These are phyloP conservation scores for Kwoniella pini DNA, from an alignment of 768 basidiomycete species.

Conservation along the genomic window DNA sequence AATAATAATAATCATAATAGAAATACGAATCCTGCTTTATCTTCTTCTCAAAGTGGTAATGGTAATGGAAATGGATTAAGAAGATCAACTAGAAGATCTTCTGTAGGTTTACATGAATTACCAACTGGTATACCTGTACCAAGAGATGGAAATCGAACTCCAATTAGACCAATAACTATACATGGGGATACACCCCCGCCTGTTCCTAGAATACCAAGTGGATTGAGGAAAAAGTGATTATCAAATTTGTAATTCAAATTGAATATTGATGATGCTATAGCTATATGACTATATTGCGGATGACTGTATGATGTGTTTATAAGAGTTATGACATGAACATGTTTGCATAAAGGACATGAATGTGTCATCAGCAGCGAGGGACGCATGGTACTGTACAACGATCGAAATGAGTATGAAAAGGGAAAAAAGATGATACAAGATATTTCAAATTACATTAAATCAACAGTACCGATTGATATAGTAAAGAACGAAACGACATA, in stretches of 20 bases:
- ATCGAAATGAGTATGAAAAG: too few relatives aligned
- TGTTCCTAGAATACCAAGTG: conserved; percentile 46
- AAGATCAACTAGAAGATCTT: conserved; percentile 26
- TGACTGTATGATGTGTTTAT: too few relatives aligned
- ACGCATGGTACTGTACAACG: too few relatives aligned
- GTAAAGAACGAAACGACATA: too few relatives aligned
- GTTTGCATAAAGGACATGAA: too few relatives aligned
- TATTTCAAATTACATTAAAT: too few relatives aligned
- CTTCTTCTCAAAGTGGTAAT: not conserved
- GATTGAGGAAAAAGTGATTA: conserved; percentile 11
- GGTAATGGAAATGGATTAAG: not conserved
- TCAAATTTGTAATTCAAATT: not conserved
- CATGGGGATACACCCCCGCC: conserved; percentile 39
- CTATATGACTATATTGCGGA: not conserved
- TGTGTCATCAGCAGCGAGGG: too few relatives aligned
- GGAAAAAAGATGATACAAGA: too few relatives aligned
- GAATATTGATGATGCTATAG: not conserved
- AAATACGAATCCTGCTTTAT: conserved; percentile 1
- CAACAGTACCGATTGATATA: too few relatives aligned
- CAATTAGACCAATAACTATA: conserved; percentile 34
- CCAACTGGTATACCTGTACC: conserved; percentile 38
- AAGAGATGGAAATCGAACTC: conserved; percentile 4
- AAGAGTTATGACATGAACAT: too few relatives aligned
- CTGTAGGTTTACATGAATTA: conserved; percentile 25
- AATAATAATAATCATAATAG: conserved; percentile 5